Percentiles rank a stretch among this genome's conserved stretches.
Evolutionary conservation across 352 stramenopile genomes (phyloP).

Genomic region (Globisporangium mamillatum): DNA sequence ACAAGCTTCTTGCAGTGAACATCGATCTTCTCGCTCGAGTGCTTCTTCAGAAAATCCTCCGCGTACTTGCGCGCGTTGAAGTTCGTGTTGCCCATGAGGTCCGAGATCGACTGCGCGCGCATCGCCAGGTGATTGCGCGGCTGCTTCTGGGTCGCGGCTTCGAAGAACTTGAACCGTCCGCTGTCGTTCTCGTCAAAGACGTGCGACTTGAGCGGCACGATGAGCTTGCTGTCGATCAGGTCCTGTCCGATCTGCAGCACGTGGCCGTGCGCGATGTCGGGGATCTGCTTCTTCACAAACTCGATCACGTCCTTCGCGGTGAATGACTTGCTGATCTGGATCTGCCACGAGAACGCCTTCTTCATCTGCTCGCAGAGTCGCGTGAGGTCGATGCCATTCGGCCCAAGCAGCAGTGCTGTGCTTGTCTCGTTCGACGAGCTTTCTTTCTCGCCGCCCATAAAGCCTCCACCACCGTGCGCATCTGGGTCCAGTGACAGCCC

Average conservation of each 20-base stretch:
- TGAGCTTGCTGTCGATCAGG: conserved; percentile 66
- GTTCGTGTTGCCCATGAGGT: conserved; percentile 64
- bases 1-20: conserved; percentile 72
- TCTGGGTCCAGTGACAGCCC: not conserved
- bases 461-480: not conserved
- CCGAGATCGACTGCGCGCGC: conserved; percentile 67
- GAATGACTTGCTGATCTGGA: conserved; percentile 79
- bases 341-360: conserved; percentile 59
- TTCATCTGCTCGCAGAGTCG: conserved; percentile 73
- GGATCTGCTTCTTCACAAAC: conserved; percentile 52
- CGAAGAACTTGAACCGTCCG: conserved; percentile 62
- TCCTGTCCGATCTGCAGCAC: conserved; percentile 60
- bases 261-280: conserved; percentile 31
- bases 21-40: conserved; percentile 74
- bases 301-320: conserved; percentile 60
- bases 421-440: conserved; percentile 5
- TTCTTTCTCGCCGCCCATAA: conserved; percentile 9
- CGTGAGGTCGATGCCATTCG: conserved; percentile 52
- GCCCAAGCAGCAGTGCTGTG: conserved; percentile 17
- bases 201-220: conserved; percentile 75
- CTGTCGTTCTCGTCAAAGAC: conserved; percentile 61
- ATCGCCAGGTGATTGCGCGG: conserved; percentile 71
- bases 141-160: conserved; percentile 41
- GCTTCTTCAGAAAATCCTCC: conserved; percentile 74
- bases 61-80: conserved; percentile 78